Conservation (phyloP, 2,329 filamentous ascomycete genomes). For the Fusarium sp. region DNA sequence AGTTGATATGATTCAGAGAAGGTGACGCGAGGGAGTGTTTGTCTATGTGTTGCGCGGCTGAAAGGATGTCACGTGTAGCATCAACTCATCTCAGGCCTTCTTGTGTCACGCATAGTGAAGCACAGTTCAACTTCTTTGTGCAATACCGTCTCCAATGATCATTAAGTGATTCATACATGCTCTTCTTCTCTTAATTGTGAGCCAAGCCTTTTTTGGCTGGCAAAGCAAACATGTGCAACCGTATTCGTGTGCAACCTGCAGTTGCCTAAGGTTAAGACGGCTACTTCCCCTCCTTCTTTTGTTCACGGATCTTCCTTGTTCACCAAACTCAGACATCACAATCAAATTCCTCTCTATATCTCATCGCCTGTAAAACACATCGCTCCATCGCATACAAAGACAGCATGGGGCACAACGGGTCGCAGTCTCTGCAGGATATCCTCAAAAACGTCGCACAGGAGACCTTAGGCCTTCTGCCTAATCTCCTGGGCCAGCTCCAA, state of each 20-base stretch:
- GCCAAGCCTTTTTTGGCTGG: neutral
- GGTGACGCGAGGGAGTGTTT: neutral
- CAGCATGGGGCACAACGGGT: neutral
- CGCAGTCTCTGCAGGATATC: neutral
- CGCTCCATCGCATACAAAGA: neutral
- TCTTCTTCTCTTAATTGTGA: neutral
- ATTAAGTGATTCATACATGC: neutral
- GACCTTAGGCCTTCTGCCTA: slow-evolving; percentile 4
- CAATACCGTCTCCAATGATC: neutral
- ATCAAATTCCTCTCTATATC: neutral
- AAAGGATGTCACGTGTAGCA: neutral
- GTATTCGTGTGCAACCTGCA: neutral
- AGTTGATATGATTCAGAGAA: neutral
- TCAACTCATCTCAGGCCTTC: no score
- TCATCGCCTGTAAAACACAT: neutral
- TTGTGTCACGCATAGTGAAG: no score
- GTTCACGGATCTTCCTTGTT: neutral
- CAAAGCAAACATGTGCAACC: neutral
- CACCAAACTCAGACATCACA: neutral
- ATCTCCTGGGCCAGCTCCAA: neutral
- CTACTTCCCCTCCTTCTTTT: neutral
- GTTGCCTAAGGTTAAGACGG: neutral
- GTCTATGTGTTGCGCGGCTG: neutral
- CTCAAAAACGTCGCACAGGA: slow-evolving; percentile 11
- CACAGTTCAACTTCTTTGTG: neutral